A percentile compares a stretch with the other conserved stretches of the same genome.
phyloP scores from a whole-genome alignment of 768 basidiomycete species.

The Mycena indigotica region DNA sequence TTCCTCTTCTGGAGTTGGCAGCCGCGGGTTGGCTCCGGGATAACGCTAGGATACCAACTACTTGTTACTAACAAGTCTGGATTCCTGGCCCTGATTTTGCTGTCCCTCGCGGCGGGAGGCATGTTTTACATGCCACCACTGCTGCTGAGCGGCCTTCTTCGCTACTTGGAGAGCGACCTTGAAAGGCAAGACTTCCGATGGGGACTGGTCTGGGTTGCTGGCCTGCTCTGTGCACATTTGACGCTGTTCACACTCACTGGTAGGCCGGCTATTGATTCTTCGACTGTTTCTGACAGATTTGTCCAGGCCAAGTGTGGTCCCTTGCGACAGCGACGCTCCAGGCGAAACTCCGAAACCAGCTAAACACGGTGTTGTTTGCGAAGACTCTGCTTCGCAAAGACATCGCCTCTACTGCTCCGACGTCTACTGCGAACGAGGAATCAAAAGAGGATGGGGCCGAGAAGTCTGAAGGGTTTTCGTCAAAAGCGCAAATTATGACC shows the following conservation, averaged over 20 bases:
- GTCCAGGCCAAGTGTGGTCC: constrained; percentile 51
- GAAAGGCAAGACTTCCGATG: constrained; percentile 47
- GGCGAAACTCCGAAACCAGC: constrained; percentile 55
- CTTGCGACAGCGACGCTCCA: constrained; percentile 55
- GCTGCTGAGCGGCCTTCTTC: background rate
- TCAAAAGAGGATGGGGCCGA: constrained; percentile 28
- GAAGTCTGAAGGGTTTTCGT: constrained; percentile 60
- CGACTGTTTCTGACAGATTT: background rate
- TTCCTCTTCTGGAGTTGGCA: too few species aligned
- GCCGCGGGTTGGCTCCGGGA: constrained; percentile 48
- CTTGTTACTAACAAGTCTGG: background rate
- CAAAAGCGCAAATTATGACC: constrained; percentile 85
- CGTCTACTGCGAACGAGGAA: background rate
- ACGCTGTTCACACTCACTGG: constrained; percentile 41
- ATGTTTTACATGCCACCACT: background rate
- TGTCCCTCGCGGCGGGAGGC: background rate
- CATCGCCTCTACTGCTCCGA: constrained; percentile 47
- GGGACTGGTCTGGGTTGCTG: constrained; percentile 62
- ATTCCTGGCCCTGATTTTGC: background rate
- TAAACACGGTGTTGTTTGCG: constrained; percentile 65
- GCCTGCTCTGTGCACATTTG: constrained; percentile 46
- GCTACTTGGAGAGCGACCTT: constrained; percentile 46
- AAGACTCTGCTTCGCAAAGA: constrained; percentile 73
- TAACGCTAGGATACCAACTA: background rate
- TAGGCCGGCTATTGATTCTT: background rate